Conservation (phyloP, 225 moss, liverwort and hornwort species). For the Takakia lepidozioides region DNA sequence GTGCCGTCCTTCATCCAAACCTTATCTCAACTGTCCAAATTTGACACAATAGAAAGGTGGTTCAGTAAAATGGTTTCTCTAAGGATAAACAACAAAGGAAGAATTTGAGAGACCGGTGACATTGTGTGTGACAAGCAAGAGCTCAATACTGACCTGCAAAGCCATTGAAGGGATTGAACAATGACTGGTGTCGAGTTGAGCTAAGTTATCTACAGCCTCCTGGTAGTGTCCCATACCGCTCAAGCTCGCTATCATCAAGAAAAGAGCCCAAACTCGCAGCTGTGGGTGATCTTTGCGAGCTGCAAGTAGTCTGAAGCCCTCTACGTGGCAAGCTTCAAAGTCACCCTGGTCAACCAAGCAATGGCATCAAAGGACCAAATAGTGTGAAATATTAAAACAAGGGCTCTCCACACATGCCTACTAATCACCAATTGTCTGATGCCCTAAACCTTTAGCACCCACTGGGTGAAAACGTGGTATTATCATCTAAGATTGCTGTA, state of each 20-base stretch:
- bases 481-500: too few species aligned
- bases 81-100: too few species aligned
- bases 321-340: slow-evolving; percentile 22
- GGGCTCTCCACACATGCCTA: too few species aligned
- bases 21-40: too few species aligned
- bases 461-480: too few species aligned
- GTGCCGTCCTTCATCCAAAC: too few species aligned
- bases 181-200: slow-evolving; percentile 13
- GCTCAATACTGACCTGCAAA: slow-evolving; percentile 15
- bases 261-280: slow-evolving; percentile 29
- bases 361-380: not conserved
- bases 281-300: slow-evolving; percentile 33
- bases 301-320: slow-evolving; percentile 14
- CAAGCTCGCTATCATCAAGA: slow-evolving; percentile 26
- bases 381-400: not conserved
- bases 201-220: slow-evolving; percentile 22
- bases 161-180: slow-evolving; percentile 23
- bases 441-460: too few species aligned
- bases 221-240: slow-evolving; percentile 25
- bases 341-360: slow-evolving; percentile 12
- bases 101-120: too few species aligned
- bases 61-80: too few species aligned
- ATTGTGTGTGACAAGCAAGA: not conserved
- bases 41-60: too few species aligned
- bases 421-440: too few species aligned